Percentiles rank a stretch among this genome's conserved stretches.
Conservation (phyloP, 345 rosid genomes). For the Laguncularia racemosa region DNA sequence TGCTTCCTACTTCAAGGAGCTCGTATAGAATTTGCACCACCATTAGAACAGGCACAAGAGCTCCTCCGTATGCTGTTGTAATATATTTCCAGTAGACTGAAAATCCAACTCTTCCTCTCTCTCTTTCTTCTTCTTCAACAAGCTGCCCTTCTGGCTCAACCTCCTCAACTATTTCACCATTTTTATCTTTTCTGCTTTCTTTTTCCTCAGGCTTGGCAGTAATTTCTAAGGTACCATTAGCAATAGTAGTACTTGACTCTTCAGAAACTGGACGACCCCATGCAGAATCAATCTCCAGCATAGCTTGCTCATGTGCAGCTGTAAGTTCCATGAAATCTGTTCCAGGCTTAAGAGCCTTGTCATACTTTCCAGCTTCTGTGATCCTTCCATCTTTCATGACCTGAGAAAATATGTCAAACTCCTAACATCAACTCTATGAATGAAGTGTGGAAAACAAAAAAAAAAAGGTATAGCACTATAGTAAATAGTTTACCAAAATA, state of each 20-base stretch:
- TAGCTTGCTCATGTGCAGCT: constrained; percentile 25
- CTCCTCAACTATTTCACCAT: constrained; percentile 4
- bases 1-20: constrained; percentile 21
- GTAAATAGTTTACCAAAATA: constrained; percentile 20
- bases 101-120: constrained; percentile 23
- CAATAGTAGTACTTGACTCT: background rate
- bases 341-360: constrained; percentile 19
- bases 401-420: constrained; percentile 8
- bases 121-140: constrained; percentile 34
- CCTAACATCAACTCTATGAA: background rate
- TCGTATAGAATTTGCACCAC: constrained; percentile 11
- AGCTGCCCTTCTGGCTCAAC: constrained; percentile 16
- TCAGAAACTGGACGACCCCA: background rate
- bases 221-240: background rate
- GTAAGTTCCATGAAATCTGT: constrained; percentile 25
- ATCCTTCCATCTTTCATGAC: constrained; percentile 30
- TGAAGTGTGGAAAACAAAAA: background rate
- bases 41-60: constrained; percentile 8
- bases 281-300: constrained; percentile 13
- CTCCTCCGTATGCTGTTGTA: constrained; percentile 10
- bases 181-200: constrained; percentile 1
- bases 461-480: background rate
- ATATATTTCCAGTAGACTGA: constrained; percentile 25
- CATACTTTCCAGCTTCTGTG: constrained; percentile 25
- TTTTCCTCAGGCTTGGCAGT: background rate